Percentiles rank a stretch among this genome's conserved stretches.
Evolutionary conservation across 1,284 basidiomycete species (phyloP).

Genomic region (Sporisorium graminicola): DNA sequence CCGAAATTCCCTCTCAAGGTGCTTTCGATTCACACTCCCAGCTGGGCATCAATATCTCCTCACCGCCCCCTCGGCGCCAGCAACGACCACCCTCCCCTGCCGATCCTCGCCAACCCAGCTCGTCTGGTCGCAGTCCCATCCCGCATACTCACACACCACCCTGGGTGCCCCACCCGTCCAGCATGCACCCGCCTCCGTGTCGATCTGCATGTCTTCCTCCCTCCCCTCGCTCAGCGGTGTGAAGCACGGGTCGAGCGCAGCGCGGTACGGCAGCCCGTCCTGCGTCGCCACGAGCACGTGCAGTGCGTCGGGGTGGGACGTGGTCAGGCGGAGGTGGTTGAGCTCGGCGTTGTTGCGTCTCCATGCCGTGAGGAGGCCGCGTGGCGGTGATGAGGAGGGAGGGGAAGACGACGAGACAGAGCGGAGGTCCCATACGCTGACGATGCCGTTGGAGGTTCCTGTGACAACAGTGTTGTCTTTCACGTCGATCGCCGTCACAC

Average conservation of each 20-base stretch:
- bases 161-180: constrained; percentile 12
- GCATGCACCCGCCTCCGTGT: background rate
- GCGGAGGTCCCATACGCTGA: constrained; percentile 75
- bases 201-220: background rate
- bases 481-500: constrained; percentile 46
- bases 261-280: constrained; percentile 59
- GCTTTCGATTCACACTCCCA: background rate
- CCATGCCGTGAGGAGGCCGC: constrained; percentile 34
- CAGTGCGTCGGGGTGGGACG: background rate
- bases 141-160: constrained; percentile 49
- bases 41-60: constrained; percentile 29
- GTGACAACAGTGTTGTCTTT: constrained; percentile 74
- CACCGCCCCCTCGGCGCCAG: constrained; percentile 48
- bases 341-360: constrained; percentile 35
- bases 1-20: too few relatives aligned
- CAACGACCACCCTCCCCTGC: constrained; percentile 29
- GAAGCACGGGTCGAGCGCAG: background rate
- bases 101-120: constrained; percentile 33
- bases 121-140: constrained; percentile 59
- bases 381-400: background rate
- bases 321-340: constrained; percentile 8
- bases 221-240: too few relatives aligned
- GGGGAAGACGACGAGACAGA: constrained; percentile 62
- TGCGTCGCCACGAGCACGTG: constrained; percentile 49
- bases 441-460: constrained; percentile 76